Evolutionary conservation across 257 asterid species (phyloP), one percentile per base, ranked within the genome.

Genomic region (Fraxinus anomala): DNA sequence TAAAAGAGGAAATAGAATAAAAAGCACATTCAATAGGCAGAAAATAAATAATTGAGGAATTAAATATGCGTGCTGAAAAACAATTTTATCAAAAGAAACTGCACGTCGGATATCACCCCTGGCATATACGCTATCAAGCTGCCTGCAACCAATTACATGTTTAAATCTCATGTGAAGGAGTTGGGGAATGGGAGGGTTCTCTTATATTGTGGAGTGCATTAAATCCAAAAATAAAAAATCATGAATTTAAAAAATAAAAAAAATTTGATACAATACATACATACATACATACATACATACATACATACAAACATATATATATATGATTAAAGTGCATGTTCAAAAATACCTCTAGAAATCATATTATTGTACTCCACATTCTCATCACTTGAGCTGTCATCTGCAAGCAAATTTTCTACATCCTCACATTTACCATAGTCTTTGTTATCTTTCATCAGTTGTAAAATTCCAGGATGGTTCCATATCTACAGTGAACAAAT

Each of bases 381-480:
- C 77, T 94, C 98, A 82, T 95, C 99, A 67, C 96, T 89, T 69
- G 97, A 93, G 92, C 93, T 84, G 80, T 91, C 96, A 76, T 93
- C 94, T 4, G 89, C 97, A 80, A 87, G 88, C 77, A 84, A 75
- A 73, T 85, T 88, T 71, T 95, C 98, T 7, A 85, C 87, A 78
- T 88, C 97, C 85, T 91, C 99, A 77, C 87, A 86, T 82, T 87
- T 91, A 68, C 76, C 86, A 77, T 86, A 78, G 72, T 88, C 94
- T 86, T 85, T 92, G 87, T 86, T 89, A 82, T 93, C 96, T 82
- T 89, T 92, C 92, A 87, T 88, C 77, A 95, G 83, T 88, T 89
- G 97, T 88, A 95, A 83, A 82, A 92, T 89, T 69, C 99, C 99
- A 85, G 99, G 99, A 91, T 95, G 99, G 81, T 95, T 95, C 98